phyloP scores from a whole-genome alignment of 352 stramenopile species.

The Discostella stelligera region DNA sequence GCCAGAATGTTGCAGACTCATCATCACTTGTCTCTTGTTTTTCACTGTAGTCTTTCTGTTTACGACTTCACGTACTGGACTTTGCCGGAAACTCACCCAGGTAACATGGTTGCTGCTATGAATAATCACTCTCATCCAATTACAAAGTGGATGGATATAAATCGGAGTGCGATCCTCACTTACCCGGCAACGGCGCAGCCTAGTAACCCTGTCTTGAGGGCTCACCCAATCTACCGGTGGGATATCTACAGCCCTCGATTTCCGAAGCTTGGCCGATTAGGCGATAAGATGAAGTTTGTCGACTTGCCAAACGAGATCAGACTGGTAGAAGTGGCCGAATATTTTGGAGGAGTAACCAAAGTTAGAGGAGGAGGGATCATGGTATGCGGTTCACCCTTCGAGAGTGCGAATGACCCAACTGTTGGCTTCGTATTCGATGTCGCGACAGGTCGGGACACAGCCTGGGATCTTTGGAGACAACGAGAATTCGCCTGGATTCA shows the following conservation, averaged over 20 bases:
- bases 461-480: constrained; percentile 38
- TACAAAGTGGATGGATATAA: constrained; percentile 59
- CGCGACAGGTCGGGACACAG: constrained; percentile 32
- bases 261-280: constrained; percentile 47
- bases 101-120: constrained; percentile 58
- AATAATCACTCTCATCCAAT: constrained; percentile 47
- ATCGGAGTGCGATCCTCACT: constrained; percentile 34
- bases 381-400: constrained; percentile 61
- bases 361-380: constrained; percentile 38
- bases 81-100: constrained; percentile 51
- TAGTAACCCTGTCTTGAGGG: constrained; percentile 23
- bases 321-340: constrained; percentile 45
- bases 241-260: constrained; percentile 44
- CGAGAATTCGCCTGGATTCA: constrained; percentile 34
- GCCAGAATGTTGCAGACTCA: not conserved
- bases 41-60: constrained; percentile 36
- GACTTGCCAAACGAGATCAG: constrained; percentile 61
- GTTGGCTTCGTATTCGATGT: constrained; percentile 48
- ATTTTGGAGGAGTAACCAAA: constrained; percentile 42
- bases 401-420: constrained; percentile 52
- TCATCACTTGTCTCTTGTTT: not conserved
- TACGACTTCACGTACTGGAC: constrained; percentile 71
- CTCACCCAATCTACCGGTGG: constrained; percentile 49
- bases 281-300: constrained; percentile 51
- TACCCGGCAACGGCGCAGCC: constrained; percentile 29